phyloP scores from a whole-genome alignment of 2,329 filamentous ascomycete species.

The Thelonectria rubi region DNA sequence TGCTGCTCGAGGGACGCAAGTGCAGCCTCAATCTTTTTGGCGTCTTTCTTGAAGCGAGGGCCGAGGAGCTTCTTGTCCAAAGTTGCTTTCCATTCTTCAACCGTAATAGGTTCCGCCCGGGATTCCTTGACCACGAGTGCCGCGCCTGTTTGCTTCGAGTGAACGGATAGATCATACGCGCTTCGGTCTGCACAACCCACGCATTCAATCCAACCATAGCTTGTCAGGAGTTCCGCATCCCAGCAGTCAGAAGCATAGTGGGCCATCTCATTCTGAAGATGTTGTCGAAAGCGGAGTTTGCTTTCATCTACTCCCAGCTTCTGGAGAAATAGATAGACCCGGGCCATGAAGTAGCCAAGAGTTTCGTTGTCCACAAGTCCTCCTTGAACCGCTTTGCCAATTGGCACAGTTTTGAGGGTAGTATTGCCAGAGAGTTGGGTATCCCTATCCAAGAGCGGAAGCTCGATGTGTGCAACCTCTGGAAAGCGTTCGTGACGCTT shows the following conservation, averaged over 20 bases:
- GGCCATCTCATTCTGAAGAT: conserved; percentile 82
- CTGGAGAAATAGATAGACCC: conserved; percentile 89
- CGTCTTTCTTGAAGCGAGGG: conserved; percentile 93
- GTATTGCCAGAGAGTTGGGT: conserved; percentile 91
- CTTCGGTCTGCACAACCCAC: conserved; percentile 96
- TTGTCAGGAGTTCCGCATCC: conserved; percentile 93
- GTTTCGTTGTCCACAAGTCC: conserved; percentile 96
- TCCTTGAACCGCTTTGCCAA: conserved; percentile 85
- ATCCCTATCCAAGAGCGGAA: conserved; percentile 84
- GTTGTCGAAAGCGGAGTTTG: conserved; percentile 96
- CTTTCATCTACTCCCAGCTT: conserved; percentile 86
- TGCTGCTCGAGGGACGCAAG: conserved; percentile 83
- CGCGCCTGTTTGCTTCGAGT: conserved; percentile 90
- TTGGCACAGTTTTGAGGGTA: conserved; percentile 73
- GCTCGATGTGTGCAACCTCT: conserved; percentile 83
- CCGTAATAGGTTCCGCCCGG: conserved; percentile 76
- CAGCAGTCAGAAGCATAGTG: conserved; percentile 98
- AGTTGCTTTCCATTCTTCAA: conserved; percentile 89
- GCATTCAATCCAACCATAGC: conserved; percentile 97
- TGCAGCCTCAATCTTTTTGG: conserved; percentile 83
- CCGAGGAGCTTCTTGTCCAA: conserved; percentile 97
- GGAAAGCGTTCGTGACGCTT: conserved; percentile 93
- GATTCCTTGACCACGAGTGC: conserved; percentile 86
- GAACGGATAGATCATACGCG: conserved; percentile 92
- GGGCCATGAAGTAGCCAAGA: conserved; percentile 94